A percentile compares a stretch with the other conserved stretches of the same genome.
phyloP scores from a whole-genome alignment of 495 filamentous ascomycete genomes.

The Xylaria intraflava region DNA sequence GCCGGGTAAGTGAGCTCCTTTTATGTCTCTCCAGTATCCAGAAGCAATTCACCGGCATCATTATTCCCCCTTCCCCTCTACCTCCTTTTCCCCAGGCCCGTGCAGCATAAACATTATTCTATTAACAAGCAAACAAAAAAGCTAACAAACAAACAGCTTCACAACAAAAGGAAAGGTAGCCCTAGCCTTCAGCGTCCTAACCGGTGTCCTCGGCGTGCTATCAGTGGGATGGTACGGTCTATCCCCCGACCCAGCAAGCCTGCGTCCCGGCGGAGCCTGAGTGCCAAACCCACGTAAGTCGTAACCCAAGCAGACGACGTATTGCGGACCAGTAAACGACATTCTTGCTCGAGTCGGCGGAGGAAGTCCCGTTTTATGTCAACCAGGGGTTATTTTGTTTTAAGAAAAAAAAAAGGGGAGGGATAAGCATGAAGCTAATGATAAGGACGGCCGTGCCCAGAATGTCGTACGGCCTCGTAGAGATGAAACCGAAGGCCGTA shows the following conservation, averaged over 20 bases:
- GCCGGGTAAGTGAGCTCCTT: conserved; percentile 42
- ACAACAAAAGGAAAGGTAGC: conserved; percentile 66
- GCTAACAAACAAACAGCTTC: conserved; percentile 40
- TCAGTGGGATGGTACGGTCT: conserved; percentile 64
- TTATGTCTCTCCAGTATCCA: not conserved
- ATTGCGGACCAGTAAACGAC: too few relatives aligned
- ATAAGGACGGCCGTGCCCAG: too few relatives aligned
- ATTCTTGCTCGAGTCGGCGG: too few relatives aligned
- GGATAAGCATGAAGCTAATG: too few relatives aligned
- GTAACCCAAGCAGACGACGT: too few relatives aligned
- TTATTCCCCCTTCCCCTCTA: not conserved
- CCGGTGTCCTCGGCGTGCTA: conserved; percentile 64
- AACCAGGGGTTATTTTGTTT: too few relatives aligned
- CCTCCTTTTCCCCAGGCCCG: not conserved
- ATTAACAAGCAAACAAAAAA: not conserved
- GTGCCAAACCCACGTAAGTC: too few relatives aligned
- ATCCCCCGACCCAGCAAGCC: conserved; percentile 19
- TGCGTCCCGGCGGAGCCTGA: too few relatives aligned
- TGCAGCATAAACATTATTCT: not conserved
- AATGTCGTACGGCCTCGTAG: too few relatives aligned
- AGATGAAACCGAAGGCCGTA: too few relatives aligned
- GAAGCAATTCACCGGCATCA: not conserved
- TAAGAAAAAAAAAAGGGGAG: too few relatives aligned
- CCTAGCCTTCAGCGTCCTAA: conserved; percentile 61
- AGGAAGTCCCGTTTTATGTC: too few relatives aligned